These are phyloP conservation scores for Oryza rufipogon DNA, from an alignment of 176 grass and related monocot genomes.

Conservation along the genomic window DNA sequence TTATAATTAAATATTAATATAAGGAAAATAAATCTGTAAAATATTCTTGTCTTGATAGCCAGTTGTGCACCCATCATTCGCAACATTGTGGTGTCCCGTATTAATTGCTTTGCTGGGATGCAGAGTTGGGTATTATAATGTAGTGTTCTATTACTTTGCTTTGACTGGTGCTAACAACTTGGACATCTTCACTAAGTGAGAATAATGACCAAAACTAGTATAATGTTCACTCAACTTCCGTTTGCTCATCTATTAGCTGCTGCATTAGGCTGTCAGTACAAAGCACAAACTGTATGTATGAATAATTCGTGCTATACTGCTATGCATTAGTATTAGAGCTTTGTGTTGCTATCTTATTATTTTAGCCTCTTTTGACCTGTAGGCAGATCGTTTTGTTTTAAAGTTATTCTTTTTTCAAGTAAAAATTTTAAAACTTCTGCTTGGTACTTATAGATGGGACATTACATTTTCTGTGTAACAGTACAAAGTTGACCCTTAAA, in stretches of 20 bases:
- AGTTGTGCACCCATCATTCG: not conserved
- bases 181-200: not conserved
- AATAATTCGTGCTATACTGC: too few species aligned
- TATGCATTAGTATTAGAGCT: too few species aligned
- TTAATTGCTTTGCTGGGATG: not conserved
- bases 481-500: too few species aligned
- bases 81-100: not conserved
- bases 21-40: not conserved
- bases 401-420: too few species aligned
- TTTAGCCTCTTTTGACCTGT: too few species aligned
- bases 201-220: not conserved
- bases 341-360: too few species aligned
- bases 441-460: too few species aligned
- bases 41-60: not conserved
- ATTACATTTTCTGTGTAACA: too few species aligned
- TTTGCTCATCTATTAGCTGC: not conserved
- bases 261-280: not conserved
- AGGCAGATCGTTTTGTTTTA: too few species aligned
- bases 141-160: not conserved
- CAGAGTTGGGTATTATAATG: not conserved
- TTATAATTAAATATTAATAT: too few species aligned
- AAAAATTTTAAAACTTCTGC: too few species aligned
- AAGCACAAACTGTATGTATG: not conserved
- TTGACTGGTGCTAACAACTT: not conserved
- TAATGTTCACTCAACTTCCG: not conserved